These are phyloP conservation scores for Sonneratia alba DNA, from an alignment of 345 rosid genomes.

Conservation along the genomic window DNA sequence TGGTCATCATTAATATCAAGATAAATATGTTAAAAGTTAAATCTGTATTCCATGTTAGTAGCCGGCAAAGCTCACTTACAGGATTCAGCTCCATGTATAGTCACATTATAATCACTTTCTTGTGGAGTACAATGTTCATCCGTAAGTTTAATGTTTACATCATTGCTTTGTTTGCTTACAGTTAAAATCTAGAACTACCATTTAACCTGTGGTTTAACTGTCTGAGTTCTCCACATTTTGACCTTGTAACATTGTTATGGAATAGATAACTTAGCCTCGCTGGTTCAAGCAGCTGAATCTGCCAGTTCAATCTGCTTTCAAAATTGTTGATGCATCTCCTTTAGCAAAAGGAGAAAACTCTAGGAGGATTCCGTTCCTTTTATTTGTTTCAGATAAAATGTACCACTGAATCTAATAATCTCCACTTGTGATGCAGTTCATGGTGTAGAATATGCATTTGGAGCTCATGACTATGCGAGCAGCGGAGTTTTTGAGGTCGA, in stretches of 20 bases:
- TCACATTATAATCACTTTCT: too few relatives aligned
- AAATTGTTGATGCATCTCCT: neutral
- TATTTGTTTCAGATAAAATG: neutral
- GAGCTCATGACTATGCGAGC: conserved; percentile 82
- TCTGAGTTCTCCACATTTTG: neutral
- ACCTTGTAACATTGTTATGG: neutral
- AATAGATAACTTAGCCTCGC: neutral
- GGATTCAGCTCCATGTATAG: too few relatives aligned
- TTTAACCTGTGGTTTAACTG: neutral
- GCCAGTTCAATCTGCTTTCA: neutral
- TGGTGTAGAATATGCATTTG: conserved; percentile 94
- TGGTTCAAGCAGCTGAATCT: neutral
- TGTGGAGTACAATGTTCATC: too few relatives aligned
- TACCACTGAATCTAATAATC: neutral
- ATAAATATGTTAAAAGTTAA: too few relatives aligned
- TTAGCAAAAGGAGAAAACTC: neutral
- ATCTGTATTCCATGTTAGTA: too few relatives aligned
- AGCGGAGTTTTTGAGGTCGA: conserved; percentile 96
- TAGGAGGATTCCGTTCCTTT: neutral
- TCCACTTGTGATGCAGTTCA: conserved; percentile 41
- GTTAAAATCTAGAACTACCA: too few relatives aligned
- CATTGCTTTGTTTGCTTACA: too few relatives aligned
- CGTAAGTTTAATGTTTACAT: too few relatives aligned
- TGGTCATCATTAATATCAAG: too few relatives aligned
- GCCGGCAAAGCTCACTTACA: too few relatives aligned